Conservation (phyloP, 345 rosid species). For the Rhizophora mangle region DNA sequence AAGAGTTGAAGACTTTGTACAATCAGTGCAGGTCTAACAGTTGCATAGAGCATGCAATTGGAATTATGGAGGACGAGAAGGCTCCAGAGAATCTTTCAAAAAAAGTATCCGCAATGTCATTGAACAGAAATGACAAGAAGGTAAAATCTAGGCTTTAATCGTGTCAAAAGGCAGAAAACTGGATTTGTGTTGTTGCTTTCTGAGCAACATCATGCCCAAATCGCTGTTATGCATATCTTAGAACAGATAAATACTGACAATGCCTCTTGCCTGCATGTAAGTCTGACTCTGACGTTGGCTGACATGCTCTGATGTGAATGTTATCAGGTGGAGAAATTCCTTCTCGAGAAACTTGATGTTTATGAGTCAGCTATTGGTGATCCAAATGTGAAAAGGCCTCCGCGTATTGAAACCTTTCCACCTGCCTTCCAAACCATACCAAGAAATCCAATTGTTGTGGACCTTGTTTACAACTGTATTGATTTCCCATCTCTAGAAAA, state of each 20-base stretch:
- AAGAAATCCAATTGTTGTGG: constrained; percentile 82
- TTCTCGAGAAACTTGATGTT: constrained; percentile 70
- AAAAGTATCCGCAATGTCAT: constrained; percentile 65
- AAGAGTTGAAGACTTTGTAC: constrained; percentile 58
- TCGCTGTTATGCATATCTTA: too few species aligned
- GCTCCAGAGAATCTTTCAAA: constrained; percentile 78
- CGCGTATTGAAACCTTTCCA: constrained; percentile 84
- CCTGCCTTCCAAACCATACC: constrained; percentile 65
- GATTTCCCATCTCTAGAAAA: constrained; percentile 80
- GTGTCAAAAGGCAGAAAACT: background rate
- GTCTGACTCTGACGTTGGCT: background rate
- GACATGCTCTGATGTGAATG: constrained; percentile 7
- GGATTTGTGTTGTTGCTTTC: too few species aligned
- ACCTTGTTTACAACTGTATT: constrained; percentile 63
- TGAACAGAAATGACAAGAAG: constrained; percentile 57
- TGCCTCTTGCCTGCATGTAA: background rate
- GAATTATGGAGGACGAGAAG: constrained; percentile 72
- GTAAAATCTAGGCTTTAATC: constrained; percentile 29
- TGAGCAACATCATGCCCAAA: too few species aligned
- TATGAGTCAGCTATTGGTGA: constrained; percentile 83
- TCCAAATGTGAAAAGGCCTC: constrained; percentile 46
- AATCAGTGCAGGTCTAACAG: constrained; percentile 75
- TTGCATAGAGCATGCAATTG: constrained; percentile 93
- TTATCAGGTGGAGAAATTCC: constrained; percentile 64
- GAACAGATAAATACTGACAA: too few species aligned